Evolutionary conservation across 2,329 filamentous ascomycete genomes (phyloP).

Genomic region (Paraphoma sp.): DNA sequence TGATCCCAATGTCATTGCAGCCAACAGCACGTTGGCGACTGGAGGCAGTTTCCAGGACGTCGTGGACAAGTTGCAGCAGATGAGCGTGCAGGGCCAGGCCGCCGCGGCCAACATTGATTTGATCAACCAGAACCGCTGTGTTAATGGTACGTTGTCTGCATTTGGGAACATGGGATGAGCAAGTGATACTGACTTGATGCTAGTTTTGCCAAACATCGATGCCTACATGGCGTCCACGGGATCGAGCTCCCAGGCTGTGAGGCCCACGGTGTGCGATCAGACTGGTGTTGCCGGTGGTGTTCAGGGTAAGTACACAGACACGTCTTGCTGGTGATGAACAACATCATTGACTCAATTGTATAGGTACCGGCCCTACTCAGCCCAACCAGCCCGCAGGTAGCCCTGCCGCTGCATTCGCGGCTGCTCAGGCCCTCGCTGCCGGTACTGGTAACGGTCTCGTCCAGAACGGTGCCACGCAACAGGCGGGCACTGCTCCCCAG

Average conservation of each 20-base stretch:
- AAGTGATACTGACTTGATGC: slow-evolving; percentile 5
- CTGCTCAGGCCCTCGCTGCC: slow-evolving; percentile 32
- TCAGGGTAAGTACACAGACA: slow-evolving; percentile 17
- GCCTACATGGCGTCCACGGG: slow-evolving; percentile 46
- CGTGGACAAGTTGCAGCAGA: slow-evolving; percentile 47
- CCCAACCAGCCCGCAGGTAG: slow-evolving; percentile 39
- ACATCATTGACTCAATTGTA: not conserved
- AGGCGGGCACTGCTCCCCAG: not conserved
- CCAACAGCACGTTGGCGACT: slow-evolving; percentile 46
- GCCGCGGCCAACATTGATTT: slow-evolving; percentile 42
- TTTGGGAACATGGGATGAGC: not conserved
- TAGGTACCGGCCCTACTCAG: slow-evolving; percentile 31
- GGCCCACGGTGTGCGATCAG: slow-evolving; percentile 40
- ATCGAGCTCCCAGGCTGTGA: slow-evolving; percentile 35
- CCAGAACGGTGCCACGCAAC: slow-evolving; percentile 17
- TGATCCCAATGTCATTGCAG: slow-evolving; percentile 39
- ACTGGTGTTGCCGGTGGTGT: slow-evolving; percentile 44
- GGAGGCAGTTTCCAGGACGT: slow-evolving; percentile 48
- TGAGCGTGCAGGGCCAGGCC: slow-evolving; percentile 42
- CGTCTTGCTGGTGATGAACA: not conserved
- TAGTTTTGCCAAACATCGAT: slow-evolving; percentile 46
- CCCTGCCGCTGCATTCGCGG: slow-evolving; percentile 38
- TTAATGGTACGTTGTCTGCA: slow-evolving; percentile 27
- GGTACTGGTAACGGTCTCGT: slow-evolving; percentile 40
- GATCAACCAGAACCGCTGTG: slow-evolving; percentile 48